Conservation (phyloP, 495 filamentous ascomycete species). For the Staphylotrichum tortipilum region DNA sequence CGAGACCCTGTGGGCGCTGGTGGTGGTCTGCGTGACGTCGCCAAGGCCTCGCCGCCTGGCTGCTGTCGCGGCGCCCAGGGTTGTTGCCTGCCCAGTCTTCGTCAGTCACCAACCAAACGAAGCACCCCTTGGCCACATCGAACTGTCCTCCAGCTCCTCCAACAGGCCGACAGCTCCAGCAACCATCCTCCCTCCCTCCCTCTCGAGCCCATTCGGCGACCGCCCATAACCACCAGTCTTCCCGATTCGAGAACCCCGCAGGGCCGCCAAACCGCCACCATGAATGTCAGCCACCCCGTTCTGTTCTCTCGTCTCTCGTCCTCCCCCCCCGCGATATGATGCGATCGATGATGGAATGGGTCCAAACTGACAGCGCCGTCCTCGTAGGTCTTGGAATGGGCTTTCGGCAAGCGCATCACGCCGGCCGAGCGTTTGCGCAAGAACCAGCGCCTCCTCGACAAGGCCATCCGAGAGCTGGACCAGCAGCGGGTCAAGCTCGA, state of each 20-base stretch:
- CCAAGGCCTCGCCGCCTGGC: too few relatives aligned
- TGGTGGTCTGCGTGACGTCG: too few relatives aligned
- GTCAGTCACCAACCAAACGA: too few relatives aligned
- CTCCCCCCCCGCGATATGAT: too few relatives aligned
- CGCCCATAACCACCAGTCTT: too few relatives aligned
- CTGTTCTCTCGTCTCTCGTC: not conserved
- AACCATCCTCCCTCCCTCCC: not conserved
- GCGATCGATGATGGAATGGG: not conserved
- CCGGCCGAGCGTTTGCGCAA: conserved; percentile 93
- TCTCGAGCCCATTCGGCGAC: too few relatives aligned
- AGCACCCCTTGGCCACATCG: too few relatives aligned
- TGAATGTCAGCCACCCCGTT: conserved; percentile 28
- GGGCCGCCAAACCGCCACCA: conserved; percentile 5
- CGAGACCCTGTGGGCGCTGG: too few relatives aligned
- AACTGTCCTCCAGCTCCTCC: too few relatives aligned
- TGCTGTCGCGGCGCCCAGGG: too few relatives aligned
- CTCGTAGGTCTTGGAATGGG: conserved; percentile 95
- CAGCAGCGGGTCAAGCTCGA: conserved; percentile 90
- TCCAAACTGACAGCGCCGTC: conserved; percentile 17
- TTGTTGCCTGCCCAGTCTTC: too few relatives aligned
- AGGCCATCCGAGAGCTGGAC: conserved; percentile 92
- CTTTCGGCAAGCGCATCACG: conserved; percentile 97
- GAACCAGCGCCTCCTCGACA: conserved; percentile 92
- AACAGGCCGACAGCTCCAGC: too few relatives aligned
- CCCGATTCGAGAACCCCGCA: not conserved